phyloP scores from a whole-genome alignment of 192 early-diverging fungal species.

The Glomus cerebriforme region DNA sequence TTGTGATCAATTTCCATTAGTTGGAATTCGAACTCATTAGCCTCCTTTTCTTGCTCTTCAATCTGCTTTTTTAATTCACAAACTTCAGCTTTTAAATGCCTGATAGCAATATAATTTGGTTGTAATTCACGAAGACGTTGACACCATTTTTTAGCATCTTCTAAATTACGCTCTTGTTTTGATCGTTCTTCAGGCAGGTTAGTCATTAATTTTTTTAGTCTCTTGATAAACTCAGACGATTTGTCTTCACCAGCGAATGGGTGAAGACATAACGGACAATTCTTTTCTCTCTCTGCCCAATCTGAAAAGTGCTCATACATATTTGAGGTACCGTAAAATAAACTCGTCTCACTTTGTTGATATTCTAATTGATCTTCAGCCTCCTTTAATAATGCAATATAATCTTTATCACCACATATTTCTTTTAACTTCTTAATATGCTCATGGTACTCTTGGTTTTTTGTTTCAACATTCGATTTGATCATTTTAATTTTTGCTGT shows the following conservation, averaged over 20 bases:
- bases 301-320: constrained; percentile 71
- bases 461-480: not conserved
- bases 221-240: constrained; percentile 21
- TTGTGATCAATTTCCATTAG: constrained; percentile 1
- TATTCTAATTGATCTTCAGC: not conserved
- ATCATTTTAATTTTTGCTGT: constrained; percentile 1
- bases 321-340: constrained; percentile 48
- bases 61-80: constrained; percentile 41
- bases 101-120: constrained; percentile 47
- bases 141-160: constrained; percentile 37
- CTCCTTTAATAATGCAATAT: not conserved
- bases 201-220: constrained; percentile 35
- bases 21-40: not conserved
- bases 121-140: constrained; percentile 43
- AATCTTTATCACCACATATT: not conserved
- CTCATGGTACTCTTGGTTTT: not conserved
- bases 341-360: constrained; percentile 8
- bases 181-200: constrained; percentile 36
- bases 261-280: constrained; percentile 85
- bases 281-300: constrained; percentile 61
- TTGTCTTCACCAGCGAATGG: constrained; percentile 63
- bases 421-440: not conserved
- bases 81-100: constrained; percentile 52
- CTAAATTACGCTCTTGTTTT: constrained; percentile 49
- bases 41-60: constrained; percentile 36